Conservation (phyloP, 2,329 filamentous ascomycete genomes). For the Claviceps africana region DNA sequence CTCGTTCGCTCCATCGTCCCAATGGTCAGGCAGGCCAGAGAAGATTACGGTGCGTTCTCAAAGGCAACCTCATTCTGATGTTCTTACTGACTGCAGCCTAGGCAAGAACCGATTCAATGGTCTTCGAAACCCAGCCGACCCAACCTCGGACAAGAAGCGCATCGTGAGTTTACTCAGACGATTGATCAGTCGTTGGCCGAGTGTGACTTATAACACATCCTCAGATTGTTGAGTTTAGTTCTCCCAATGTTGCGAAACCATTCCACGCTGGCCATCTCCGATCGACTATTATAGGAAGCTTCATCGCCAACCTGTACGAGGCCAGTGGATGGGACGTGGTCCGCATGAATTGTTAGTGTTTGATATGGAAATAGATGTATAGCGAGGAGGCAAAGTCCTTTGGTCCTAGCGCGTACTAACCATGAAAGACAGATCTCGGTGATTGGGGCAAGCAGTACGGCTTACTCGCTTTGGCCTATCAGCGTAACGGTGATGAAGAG, state of each 20-base stretch:
- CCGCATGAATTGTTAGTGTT: conserved; percentile 44
- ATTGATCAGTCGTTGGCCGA: not conserved
- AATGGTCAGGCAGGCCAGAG: conserved; percentile 48
- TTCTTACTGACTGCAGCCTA: conserved; percentile 13
- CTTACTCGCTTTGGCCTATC: conserved; percentile 59
- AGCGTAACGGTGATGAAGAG: conserved; percentile 61
- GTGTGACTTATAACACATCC: not conserved
- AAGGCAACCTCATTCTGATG: not conserved
- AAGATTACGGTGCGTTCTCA: conserved; percentile 27
- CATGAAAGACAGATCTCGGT: conserved; percentile 40
- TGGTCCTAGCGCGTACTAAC: not conserved
- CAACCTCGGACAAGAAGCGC: conserved; percentile 47
- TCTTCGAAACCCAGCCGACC: conserved; percentile 46
- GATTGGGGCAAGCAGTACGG: conserved; percentile 73
- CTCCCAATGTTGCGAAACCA: conserved; percentile 75
- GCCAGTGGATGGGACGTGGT: conserved; percentile 58
- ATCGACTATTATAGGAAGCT: conserved; percentile 68
- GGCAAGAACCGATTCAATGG: conserved; percentile 50
- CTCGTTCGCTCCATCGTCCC: conserved; percentile 55
- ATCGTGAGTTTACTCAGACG: conserved; percentile 18
- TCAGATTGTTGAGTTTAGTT: conserved; percentile 64
- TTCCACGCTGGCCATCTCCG: conserved; percentile 68
- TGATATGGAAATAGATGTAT: not conserved
- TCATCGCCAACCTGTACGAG: conserved; percentile 59
- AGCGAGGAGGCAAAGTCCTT: no score